Evolutionary conservation across 176 grass and related monocot genomes (phyloP), one percentile per base, ranked within the genome.

Genomic region (Panicum miliaceum): DNA sequence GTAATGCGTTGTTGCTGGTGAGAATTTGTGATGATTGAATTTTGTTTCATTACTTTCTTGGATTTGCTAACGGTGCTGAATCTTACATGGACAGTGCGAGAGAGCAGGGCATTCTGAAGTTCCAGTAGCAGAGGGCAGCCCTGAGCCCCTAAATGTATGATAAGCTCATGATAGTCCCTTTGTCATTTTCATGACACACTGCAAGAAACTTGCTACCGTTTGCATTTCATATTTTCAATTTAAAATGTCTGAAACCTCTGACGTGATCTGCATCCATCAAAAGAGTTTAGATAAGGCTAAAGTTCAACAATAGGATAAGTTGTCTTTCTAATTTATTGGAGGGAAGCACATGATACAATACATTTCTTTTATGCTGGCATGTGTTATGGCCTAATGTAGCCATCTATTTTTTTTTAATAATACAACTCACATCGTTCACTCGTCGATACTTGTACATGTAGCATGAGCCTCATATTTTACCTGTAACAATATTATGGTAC

Each of bases 1-100:
- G 76, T 81, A 99, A 99, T 64, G 93, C 96, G 0, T 80, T 99
- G 60, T 62, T 99, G 68, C 86, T 99, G 91, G 96, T 99, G 82
- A 76, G 83, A 27, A 40, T 82, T 64, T 11, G 22, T 26, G 25
- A 66, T 34, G 4, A 8, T n/a, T 72, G 20, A 29, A 16, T 42
- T 42, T 72, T 64, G 13, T 71, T 82, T 41, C 2, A 18, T 40
- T 6, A 32, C 5, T 71, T 77, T 72, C 79, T 41, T 73, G 13
- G 46, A 65, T 64, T 86, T 1, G 5, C 65, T 82, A 78, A 90
- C 22, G 11, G 12, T 41, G 41, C 27, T 12, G 5, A 47, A 3
- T 66, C 48, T 82, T 78, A 89, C 81, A 95, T 89, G 64, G 70
- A 90, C 92, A 99, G 96, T 99, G 96, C 89, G 96, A 99, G 74